Evolutionary conservation across 2,329 filamentous ascomycete genomes (phyloP), one percentile per base, ranked within the genome.

Genomic region (Epichloe glyceriae): DNA sequence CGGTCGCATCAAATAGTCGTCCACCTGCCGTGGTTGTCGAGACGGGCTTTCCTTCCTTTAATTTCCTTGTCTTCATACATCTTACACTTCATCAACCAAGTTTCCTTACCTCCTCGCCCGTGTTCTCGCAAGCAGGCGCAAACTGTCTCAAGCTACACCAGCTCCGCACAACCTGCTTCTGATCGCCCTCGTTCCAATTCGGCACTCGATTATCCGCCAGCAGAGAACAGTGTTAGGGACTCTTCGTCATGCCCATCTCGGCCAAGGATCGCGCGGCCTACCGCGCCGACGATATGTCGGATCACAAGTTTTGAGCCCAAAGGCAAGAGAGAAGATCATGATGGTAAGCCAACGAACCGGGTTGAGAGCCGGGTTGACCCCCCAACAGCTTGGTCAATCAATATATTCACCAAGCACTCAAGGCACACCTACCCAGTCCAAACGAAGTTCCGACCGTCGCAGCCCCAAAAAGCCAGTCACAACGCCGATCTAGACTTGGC

Each of bases 401-500:
- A 14, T 37, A 52, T 40, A 53, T 53, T 53, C 46, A 54, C 52
- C n/a, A 20, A 15, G 46, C 26, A 51, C 63, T 58, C 58, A 62
- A 60, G 72, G 64, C 61, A 53, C 71, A 56, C 55, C 60, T 69
- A 55, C 72, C 55, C 26, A 61, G 56, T 12, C 61, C 61, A 15
- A 66, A 59, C 57, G 67, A 69, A 48, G 50, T 54, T 46, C 63
- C 62, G 48, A 61, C 60, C 47, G 60, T 56, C 11, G 43, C 46
- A 54, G 54, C 53, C 19, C 60, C 56, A 49, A 50, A 48, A 10
- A 59, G 60, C 39, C 56, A 61, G 47, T 57, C 62, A 14, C 60
- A 60, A 33, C 56, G 59, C 30, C 64, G 66, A 35, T 72, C 72
- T 19, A 70, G 71, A 45, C 67, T 82, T 17, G 79, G 80, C 20